Evolutionary conservation across 176 grass and related monocot species (phyloP), one percentile per base, ranked within the genome.

Genomic region (Typha latifolia): DNA sequence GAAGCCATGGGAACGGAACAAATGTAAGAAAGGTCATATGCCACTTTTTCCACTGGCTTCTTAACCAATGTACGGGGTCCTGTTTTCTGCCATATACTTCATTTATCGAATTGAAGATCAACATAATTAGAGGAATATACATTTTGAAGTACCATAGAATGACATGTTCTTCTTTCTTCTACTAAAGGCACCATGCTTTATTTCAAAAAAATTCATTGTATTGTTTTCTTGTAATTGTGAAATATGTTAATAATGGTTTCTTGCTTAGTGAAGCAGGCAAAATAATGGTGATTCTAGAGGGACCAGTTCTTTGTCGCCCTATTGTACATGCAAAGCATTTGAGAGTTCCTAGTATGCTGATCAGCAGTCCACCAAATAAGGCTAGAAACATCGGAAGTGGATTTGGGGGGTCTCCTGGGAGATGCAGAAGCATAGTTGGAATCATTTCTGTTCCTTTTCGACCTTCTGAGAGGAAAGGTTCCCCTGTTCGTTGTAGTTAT

Each of bases 221-320:
- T 3, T 34, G 3, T 34, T 34, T 34, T 34, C 32, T 34, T 34
- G 32, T 34, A 34, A 21, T 59, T 19, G 9, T 59, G 53, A 59
- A 59, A 10, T 59, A 21, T 59, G 14, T 59, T 55, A 55, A 34
- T 52, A 52, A n/a, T 29, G 27, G 3, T 29, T 29, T 55, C 32
- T 70, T 12, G 23, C 53, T 32, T n/a, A 14, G 12, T 10, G 50
- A 55, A 56, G 68, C 47, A 43, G 21, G 27, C 21, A 14, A 19
- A 9, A 10, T 16, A 20, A 96, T 90, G 84, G 81, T 66, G 70
- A 82, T 82, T 76, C 21, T 84, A 5, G 87, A 90, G 72, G 84
- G 84, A 50, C 72, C 91, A 29, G 57, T 78, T 75, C 73, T 87
- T 2, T 90, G 79, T 76, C 87, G 69, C 61, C 66, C 80, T 48